Conservation (phyloP, 164 flowering plant species). For the Chimonanthus salicifolius region DNA sequence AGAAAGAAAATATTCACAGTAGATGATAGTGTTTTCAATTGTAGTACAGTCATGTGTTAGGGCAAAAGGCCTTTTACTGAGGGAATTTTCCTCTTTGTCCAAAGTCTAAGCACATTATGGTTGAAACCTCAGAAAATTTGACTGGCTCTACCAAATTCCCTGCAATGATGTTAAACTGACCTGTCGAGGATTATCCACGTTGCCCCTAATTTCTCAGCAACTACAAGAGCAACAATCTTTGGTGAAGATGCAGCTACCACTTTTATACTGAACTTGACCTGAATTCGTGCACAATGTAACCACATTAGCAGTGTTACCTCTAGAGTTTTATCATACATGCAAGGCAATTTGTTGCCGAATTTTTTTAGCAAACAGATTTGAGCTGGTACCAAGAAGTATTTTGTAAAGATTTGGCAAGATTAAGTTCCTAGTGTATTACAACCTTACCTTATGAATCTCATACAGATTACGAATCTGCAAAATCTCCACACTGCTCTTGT, state of each 20-base stretch:
- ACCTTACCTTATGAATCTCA: conserved; percentile 26
- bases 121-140: background rate
- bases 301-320: background rate
- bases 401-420: background rate
- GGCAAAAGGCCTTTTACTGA: background rate
- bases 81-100: background rate
- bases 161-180: conserved; percentile 19
- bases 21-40: background rate
- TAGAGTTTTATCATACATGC: background rate
- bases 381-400: background rate
- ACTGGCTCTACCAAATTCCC: background rate
- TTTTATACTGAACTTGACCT: conserved; percentile 36
- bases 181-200: conserved; percentile 72
- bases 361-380: background rate
- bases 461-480: conserved; percentile 21
- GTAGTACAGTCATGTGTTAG: background rate
- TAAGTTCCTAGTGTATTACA: background rate
- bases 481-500: conserved; percentile 23
- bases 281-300: conserved; percentile 10
- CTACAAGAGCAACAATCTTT: conserved; percentile 38
- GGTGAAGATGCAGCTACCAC: conserved; percentile 38
- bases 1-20: background rate
- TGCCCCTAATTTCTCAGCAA: conserved; percentile 30
- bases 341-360: background rate
- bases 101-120: background rate